A percentile compares a stretch with the other conserved stretches of the same genome.
Evolutionary conservation across 345 rosid genomes (phyloP).

Genomic region (Toxicodendron radicans): DNA sequence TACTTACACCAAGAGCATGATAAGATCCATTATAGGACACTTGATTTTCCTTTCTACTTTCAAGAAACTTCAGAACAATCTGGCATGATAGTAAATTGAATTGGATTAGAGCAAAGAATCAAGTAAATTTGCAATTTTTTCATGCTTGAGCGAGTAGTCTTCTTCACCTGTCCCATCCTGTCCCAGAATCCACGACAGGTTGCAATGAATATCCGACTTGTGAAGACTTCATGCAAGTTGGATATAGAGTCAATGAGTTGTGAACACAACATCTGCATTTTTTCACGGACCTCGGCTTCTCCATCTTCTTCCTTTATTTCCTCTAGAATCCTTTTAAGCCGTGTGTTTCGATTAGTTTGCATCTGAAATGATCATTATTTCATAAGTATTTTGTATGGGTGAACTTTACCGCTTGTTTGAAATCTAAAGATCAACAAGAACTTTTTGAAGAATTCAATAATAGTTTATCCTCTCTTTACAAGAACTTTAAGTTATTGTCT

Average conservation of each 20-base stretch:
- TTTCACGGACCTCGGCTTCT: slow-evolving; percentile 82
- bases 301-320: slow-evolving; percentile 92
- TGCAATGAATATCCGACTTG: slow-evolving; percentile 78
- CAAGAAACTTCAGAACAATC: slow-evolving; percentile 90
- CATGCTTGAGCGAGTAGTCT: neutral
- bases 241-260: slow-evolving; percentile 73
- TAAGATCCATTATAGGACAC: slow-evolving; percentile 92
- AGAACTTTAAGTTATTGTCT: no score
- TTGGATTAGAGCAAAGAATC: neutral
- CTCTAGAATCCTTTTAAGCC: slow-evolving; percentile 82
- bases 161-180: slow-evolving; percentile 82
- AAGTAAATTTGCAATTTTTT: neutral
- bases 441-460: no score
- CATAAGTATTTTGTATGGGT: no score
- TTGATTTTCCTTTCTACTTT: slow-evolving; percentile 91
- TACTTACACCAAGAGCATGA: slow-evolving; percentile 86
- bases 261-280: slow-evolving; percentile 71
- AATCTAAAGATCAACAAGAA: no score
- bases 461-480: no score
- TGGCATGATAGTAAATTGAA: slow-evolving; percentile 12
- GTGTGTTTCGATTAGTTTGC: slow-evolving; percentile 70
- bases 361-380: slow-evolving; percentile 39
- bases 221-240: slow-evolving; percentile 76
- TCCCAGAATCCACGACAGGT: slow-evolving; percentile 92
- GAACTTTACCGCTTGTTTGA: no score